Evolutionary conservation across 129 eudicot genomes (phyloP).

Genomic region (Pseudognaphalium luteoalbum): DNA sequence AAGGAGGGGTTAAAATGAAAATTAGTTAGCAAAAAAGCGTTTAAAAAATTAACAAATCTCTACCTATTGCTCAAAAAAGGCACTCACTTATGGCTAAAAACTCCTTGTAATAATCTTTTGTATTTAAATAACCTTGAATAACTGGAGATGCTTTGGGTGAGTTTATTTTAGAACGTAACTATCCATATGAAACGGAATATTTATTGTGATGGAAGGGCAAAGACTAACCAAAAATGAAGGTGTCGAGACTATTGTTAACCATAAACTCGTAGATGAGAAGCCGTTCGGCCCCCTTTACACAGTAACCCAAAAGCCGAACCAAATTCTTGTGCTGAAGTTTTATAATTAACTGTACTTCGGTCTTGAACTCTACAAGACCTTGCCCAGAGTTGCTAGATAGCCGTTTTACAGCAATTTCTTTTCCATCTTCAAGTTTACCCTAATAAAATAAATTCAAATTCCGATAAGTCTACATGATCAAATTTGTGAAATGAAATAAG

Average conservation of each 20-base stretch:
- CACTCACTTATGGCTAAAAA: no score
- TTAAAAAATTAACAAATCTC: neutral
- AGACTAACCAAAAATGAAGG: conserved; percentile 39
- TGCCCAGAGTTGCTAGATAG: conserved; percentile 50
- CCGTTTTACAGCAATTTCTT: conserved; percentile 49
- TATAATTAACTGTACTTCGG: conserved; percentile 47
- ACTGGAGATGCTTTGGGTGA: no score
- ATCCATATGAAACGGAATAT: no score
- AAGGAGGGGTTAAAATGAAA: no score
- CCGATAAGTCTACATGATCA: neutral
- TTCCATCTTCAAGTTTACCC: conserved; percentile 42
- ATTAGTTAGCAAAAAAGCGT: no score
- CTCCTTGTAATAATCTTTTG: no score
- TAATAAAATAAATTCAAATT: neutral
- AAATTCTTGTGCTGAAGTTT: conserved; percentile 51
- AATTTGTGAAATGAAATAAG: no score
- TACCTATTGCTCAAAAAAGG: no score
- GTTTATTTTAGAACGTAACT: neutral
- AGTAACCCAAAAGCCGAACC: conserved; percentile 48
- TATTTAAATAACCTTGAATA: no score
- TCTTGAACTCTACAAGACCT: conserved; percentile 54
- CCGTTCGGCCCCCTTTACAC: conserved; percentile 44
- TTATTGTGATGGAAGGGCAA: neutral
- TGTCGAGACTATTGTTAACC: conserved; percentile 51
- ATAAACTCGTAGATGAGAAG: conserved; percentile 54